Conservation (phyloP, 208 protist species). For the Trypanosoma cruzi region DNA sequence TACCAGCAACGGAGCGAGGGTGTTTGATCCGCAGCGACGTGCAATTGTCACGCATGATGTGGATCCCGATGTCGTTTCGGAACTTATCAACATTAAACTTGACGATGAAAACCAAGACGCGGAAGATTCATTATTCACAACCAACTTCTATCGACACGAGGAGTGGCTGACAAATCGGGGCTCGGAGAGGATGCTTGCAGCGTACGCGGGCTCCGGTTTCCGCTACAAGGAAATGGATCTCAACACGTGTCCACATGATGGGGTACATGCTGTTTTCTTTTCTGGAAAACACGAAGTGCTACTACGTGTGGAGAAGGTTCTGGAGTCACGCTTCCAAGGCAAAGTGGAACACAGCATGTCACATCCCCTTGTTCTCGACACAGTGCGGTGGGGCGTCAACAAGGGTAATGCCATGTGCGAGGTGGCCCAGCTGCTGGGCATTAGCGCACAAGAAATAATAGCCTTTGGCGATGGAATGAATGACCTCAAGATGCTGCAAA, state of each 20-base stretch:
- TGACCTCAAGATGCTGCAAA: conserved; percentile 53
- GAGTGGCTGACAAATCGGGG: conserved; percentile 52
- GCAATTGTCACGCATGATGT: conserved; percentile 45
- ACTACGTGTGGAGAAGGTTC: conserved; percentile 31
- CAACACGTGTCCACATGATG: conserved; percentile 11
- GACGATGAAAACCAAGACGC: conserved; percentile 1
- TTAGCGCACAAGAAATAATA: conserved; percentile 41
- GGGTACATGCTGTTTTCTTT: conserved; percentile 42
- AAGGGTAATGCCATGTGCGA: conserved; percentile 48
- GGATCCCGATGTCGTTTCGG: conserved; percentile 37
- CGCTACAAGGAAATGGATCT: conserved; percentile 42
- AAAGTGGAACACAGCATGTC: conserved; percentile 43
- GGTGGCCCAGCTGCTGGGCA: conserved; percentile 39
- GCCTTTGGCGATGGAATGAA: conserved; percentile 84
- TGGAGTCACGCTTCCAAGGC: conserved; percentile 30
- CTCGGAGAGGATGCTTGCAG: conserved; percentile 51
- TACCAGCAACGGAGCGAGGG: conserved; percentile 73
- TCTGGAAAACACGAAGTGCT: conserved; percentile 35
- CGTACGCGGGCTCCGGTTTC: conserved; percentile 48
- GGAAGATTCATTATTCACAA: conserved; percentile 4
- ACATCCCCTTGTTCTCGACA: conserved; percentile 28
- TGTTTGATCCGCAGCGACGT: conserved; percentile 40
- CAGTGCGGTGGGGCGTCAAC: conserved; percentile 35
- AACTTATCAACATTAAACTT: conserved; percentile 42
- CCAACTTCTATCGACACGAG: conserved; percentile 61